Evolutionary conservation across 257 asterid genomes (phyloP).

Genomic region (Ligustrum vulgare): DNA sequence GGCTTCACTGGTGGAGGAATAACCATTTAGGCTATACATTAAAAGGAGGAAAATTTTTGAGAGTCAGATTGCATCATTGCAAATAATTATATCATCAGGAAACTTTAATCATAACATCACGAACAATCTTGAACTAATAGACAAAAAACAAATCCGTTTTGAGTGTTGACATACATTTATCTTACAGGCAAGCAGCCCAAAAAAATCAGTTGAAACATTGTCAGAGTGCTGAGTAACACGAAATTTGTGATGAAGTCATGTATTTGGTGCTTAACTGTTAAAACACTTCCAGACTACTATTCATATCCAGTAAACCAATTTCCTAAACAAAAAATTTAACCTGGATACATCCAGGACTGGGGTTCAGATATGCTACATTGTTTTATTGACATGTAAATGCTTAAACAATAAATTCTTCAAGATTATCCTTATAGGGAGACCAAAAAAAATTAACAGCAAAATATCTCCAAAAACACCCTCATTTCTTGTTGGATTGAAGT

Average conservation of each 20-base stretch:
- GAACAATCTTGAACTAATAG: not conserved
- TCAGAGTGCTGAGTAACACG: too few relatives aligned
- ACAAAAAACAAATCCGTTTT: not conserved
- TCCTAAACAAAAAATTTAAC: too few relatives aligned
- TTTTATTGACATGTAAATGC: not conserved
- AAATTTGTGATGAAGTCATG: too few relatives aligned
- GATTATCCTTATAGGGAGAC: not conserved
- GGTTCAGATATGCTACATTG: not conserved
- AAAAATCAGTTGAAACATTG: not conserved
- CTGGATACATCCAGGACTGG: not conserved
- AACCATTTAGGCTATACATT: slow-evolving; percentile 57
- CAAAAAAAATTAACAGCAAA: too few relatives aligned
- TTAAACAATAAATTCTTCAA: not conserved
- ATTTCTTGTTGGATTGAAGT: too few relatives aligned
- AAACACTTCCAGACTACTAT: too few relatives aligned
- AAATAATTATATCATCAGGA: not conserved
- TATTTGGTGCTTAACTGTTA: too few relatives aligned
- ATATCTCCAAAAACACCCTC: not conserved
- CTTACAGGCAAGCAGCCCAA: not conserved
- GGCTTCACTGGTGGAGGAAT: slow-evolving; percentile 69
- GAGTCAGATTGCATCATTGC: not conserved
- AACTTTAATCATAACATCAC: not conserved
- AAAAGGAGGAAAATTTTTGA: not conserved
- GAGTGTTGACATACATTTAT: not conserved
- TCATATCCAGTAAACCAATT: too few relatives aligned